Base-by-base conservation (phyloP, 2,329 filamentous ascomycete species). In the Talaromyces verruculosus region DNA sequence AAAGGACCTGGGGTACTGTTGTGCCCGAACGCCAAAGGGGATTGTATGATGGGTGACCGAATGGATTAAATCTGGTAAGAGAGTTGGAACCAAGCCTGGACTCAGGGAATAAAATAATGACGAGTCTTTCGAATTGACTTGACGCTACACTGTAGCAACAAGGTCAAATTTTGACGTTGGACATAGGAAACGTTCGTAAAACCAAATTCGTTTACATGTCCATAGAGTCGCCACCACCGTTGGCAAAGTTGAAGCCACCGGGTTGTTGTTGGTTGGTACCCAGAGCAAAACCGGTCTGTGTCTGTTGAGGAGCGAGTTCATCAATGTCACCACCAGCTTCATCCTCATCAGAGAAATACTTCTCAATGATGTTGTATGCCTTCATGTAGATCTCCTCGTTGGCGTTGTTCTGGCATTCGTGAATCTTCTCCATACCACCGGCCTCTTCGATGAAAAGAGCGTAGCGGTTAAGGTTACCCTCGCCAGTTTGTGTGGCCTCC, bases 361-460 rank as follows among this genome's bases (percentile, higher is more conserved):
- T 97, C 86, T 99, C 95, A 72, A 99, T 99, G 81, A 99, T 99
- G 87, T 96, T 98, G 87, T 98, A 99, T 0, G 95, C 95, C 88
- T 99, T 99, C 94, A 99, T 98, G 86, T 99, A 99, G 73, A 99
- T 99, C 83, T 99, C 95, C 83, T 99, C 95, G 82, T 99, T 99
- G 84, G 94, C 94, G 75, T 99, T 99, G 84, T 96, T 97, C 85
- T 99, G 95, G 87, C 95, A 98, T 74, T 98, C 94, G 83, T 99
- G 95, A 73, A 99, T 98, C 89, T 98, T 98, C 85, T 98, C 95
- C 95, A 99, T 99, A 71, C 95, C 95, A 75, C 93, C 92, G 72
- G 93, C 96, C 82, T 99, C 95, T 82, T 99, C 95, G 72, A 99
- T 99, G 82, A 96, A 98, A 69, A 99, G 87, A 57, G 95, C 95